phyloP scores from a whole-genome alignment of 2,329 filamentous ascomycete species.

The Xylaria arbuscula region DNA sequence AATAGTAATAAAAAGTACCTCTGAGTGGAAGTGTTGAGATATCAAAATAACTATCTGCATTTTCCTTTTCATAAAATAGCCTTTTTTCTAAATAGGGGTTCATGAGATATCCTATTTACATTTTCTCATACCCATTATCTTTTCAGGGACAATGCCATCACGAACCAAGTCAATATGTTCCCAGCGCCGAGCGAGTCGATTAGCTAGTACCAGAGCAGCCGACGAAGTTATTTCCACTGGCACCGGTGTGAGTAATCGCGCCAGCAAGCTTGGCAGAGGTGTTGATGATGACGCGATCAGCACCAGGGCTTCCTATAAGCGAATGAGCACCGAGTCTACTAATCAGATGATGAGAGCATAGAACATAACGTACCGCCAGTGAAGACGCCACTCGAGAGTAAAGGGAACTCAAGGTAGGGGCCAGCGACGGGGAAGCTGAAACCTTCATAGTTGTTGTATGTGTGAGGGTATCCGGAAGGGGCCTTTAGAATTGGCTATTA shows the following conservation, averaged over 20 bases:
- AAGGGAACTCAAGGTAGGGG: conserved; percentile 73
- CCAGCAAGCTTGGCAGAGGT: conserved; percentile 66
- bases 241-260: conserved; percentile 76
- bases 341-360: too few species aligned
- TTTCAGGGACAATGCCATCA: not conserved
- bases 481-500: conserved; percentile 46
- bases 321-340: not conserved
- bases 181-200: not conserved
- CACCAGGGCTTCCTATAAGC: conserved; percentile 66
- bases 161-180: not conserved
- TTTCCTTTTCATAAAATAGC: not conserved
- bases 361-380: conserved; percentile 60
- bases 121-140: not conserved
- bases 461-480: conserved; percentile 67
- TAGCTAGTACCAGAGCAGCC: conserved; percentile 60
- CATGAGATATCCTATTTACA: not conserved
- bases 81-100: not conserved
- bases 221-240: conserved; percentile 75
- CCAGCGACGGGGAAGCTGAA: conserved; percentile 68
- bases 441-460: conserved; percentile 71
- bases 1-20: too few species aligned
- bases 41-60: not conserved
- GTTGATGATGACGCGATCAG: conserved; percentile 75
- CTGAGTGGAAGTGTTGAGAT: too few species aligned
- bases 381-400: conserved; percentile 64